Conservation (phyloP, 2,329 filamentous ascomycete species). For the Esteya vermicola region DNA sequence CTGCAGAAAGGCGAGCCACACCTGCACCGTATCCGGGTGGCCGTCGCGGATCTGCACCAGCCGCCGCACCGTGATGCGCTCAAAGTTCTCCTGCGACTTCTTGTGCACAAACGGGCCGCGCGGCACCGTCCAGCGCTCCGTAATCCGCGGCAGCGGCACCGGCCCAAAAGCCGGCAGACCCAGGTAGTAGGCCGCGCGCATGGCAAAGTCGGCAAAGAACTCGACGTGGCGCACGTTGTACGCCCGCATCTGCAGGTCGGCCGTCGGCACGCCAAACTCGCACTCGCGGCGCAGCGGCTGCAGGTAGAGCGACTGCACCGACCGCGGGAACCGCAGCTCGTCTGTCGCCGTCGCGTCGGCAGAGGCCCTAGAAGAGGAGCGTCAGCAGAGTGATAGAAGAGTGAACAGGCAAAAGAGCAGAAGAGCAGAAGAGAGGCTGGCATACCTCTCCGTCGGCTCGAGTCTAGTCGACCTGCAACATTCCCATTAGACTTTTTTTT, state of each 20-base stretch:
- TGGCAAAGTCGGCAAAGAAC: constrained; percentile 87
- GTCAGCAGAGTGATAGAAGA: too few relatives aligned
- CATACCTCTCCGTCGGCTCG: too few relatives aligned
- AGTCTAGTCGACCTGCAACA: too few relatives aligned
- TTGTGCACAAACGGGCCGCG: constrained; percentile 86
- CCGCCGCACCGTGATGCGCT: constrained; percentile 72
- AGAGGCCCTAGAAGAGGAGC: neutral
- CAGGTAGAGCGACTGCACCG: constrained; percentile 75
- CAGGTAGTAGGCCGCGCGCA: constrained; percentile 90
- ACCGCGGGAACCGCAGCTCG: constrained; percentile 50
- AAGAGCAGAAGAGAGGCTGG: too few relatives aligned
- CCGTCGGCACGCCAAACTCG: constrained; percentile 65
- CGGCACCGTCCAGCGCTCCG: constrained; percentile 89
- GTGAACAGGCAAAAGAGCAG: too few relatives aligned
- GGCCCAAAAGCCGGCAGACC: constrained; percentile 76
- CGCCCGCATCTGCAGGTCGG: constrained; percentile 84
- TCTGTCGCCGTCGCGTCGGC: neutral
- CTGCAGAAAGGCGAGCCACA: constrained; percentile 84
- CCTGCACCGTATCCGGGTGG: constrained; percentile 71
- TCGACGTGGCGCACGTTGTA: constrained; percentile 83
- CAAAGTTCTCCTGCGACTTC: constrained; percentile 96
- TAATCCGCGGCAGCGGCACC: constrained; percentile 70
- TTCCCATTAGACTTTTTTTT: too few relatives aligned
- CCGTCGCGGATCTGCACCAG: constrained; percentile 90
- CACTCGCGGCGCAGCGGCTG: constrained; percentile 65